Conservation (phyloP, 2,329 filamentous ascomycete genomes). For the Trichoderma endophyticum region DNA sequence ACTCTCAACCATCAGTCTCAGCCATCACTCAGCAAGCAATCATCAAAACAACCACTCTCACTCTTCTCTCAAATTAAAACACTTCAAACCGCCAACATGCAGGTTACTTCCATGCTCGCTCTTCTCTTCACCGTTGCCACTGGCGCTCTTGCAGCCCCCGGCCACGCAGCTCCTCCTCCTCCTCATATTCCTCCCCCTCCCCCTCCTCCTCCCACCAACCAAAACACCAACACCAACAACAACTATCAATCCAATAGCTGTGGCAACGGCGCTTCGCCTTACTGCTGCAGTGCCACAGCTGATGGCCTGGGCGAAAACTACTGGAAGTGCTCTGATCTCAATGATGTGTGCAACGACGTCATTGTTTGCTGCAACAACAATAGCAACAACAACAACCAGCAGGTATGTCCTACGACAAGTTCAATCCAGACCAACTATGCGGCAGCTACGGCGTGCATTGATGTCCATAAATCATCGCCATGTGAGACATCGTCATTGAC, state of each 20-base stretch:
- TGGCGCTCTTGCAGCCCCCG: neutral
- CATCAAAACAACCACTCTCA: neutral
- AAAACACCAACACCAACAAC: neutral
- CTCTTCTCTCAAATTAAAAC: neutral
- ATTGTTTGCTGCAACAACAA: conserved; percentile 4
- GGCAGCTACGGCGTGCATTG: neutral
- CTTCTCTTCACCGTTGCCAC: neutral
- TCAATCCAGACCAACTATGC: neutral
- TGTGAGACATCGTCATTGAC: neutral
- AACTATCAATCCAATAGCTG: neutral
- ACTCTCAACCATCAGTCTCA: neutral
- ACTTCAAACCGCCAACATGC: neutral
- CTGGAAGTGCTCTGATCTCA: neutral
- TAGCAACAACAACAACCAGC: neutral
- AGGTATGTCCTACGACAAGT: neutral
- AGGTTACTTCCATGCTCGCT: neutral
- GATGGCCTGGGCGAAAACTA: neutral
- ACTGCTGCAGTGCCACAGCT: neutral
- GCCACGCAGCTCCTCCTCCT: neutral
- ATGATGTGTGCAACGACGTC: neutral
- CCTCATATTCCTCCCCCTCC: neutral
- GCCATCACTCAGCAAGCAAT: neutral
- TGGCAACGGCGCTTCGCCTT: neutral
- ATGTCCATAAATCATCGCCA: neutral
- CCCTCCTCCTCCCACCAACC: neutral